Evolutionary conservation across 2,329 filamentous ascomycete species (phyloP), one percentile per base, ranked within the genome.

Genomic region (Colletotrichum viniferum): DNA sequence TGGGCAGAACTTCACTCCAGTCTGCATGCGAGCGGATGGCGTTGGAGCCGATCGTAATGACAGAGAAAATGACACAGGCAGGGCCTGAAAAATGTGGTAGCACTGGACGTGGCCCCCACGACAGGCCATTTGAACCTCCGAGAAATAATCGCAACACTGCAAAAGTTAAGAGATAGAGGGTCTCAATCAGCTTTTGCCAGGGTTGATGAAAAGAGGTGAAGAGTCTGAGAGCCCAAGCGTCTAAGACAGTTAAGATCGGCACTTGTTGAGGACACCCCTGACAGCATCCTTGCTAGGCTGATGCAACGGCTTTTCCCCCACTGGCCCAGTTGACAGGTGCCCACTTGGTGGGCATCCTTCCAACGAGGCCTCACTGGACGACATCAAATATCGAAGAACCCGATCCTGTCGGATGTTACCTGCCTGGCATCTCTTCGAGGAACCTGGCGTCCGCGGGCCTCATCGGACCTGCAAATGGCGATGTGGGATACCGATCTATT

Each of bases 11-110:
- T 24, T 60, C 30, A 16, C 55, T 43, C 60, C 30, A 30, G 48
- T 26, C 32, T 36, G 43, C 34, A 36, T 58, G n/a, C 30, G 55
- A 60, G 43, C 32, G 30, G 14, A n/a, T 62, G 43, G 61, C 52
- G 34, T 34, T 18, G 30, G 2, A 55, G 73, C 58, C 38, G 73
- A 74, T 74, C 73, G 7, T 7, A 74, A 74, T 74, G 62, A 72
- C 36, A 74, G 24, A 7, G n/a, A 56, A 64, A 52, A 48, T 32
- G 34, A 55, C 48, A 32, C 61, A 24, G 62, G n/a, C 70, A 12
- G n/a, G 56, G 43, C 56, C 21, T 26, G 34, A 38, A 55, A 16
- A 4, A 26, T 62, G 34, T 21, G n/a, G 67, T 69, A 32, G 24
- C 56, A 69, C 18, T 52, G 18, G 38, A 28, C n/a, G 32, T 66